Conservation (phyloP, 2,329 filamentous ascomycete genomes). For the Penicillium paneum region DNA sequence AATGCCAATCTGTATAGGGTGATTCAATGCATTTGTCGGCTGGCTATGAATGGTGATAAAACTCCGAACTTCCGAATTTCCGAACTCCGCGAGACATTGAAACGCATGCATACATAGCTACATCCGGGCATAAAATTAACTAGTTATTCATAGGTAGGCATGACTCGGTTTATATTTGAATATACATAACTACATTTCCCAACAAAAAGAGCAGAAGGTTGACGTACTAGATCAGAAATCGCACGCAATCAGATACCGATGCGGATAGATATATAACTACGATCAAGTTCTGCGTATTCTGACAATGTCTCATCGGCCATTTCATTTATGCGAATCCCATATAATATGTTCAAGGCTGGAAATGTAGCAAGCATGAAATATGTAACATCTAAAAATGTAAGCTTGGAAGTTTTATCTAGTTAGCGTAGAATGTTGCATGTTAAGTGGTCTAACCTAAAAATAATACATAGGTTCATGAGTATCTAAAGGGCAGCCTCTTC, state of each 20-base stretch:
- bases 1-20: background rate
- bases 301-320: too few species aligned
- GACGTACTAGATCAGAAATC: too few species aligned
- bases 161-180: background rate
- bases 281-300: background rate
- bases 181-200: too few species aligned
- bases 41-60: background rate
- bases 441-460: too few species aligned
- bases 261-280: background rate
- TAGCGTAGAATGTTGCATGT: background rate
- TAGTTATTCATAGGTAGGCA: background rate
- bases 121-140: background rate
- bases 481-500: rapidly evolving
- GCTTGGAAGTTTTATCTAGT: background rate
- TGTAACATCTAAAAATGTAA: background rate
- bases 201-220: rapidly evolving
- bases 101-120: background rate
- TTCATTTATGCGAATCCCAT: too few species aligned
- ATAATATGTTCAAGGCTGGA: background rate
- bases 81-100: background rate
- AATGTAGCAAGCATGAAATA: rapidly evolving
- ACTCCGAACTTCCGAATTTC: background rate
- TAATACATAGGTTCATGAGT: background rate
- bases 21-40: background rate
- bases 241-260: background rate